Conservation (phyloP, 2,329 filamentous ascomycete genomes). For the Pseudocercospora vitis region DNA sequence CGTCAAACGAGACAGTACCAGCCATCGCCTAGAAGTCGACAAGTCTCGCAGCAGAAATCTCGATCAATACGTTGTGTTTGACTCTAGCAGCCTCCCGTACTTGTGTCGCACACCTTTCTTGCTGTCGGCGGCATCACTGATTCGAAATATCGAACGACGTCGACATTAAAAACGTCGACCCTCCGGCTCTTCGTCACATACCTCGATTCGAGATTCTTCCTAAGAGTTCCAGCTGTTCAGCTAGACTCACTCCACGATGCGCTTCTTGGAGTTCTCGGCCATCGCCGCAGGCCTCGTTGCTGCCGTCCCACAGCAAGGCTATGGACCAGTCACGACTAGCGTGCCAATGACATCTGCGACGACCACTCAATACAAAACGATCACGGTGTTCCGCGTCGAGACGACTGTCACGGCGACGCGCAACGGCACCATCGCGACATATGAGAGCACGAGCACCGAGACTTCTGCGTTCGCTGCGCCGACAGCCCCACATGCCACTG, state of each 20-base stretch:
- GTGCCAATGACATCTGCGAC: conserved; percentile 18
- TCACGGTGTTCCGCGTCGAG: conserved; percentile 32
- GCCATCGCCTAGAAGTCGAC: conserved; percentile 22
- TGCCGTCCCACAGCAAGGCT: conserved; percentile 17
- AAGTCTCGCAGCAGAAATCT: conserved; percentile 17
- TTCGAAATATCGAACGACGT: neutral
- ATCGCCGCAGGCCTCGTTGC: conserved; percentile 23
- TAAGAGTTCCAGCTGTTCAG: conserved; percentile 13
- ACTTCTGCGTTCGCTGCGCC: conserved; percentile 14
- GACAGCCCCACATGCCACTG: conserved; percentile 11
- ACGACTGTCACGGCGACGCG: conserved; percentile 31
- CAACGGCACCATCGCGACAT: conserved; percentile 21
- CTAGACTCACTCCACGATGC: conserved; percentile 28
- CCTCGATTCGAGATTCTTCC: conserved; percentile 14
- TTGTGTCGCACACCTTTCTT: conserved; percentile 2
- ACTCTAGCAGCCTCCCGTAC: conserved; percentile 1
- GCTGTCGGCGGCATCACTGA: conserved; percentile 6
- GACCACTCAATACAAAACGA: conserved; percentile 31
- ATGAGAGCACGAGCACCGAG: conserved; percentile 18
- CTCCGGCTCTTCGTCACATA: conserved; percentile 19
- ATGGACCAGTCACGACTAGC: conserved; percentile 11
- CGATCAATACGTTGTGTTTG: conserved; percentile 10
- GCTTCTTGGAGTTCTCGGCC: conserved; percentile 29
- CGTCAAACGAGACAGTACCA: conserved; percentile 24
- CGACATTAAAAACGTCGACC: conserved; percentile 5